These are phyloP conservation scores for Backusella parvicylindrica DNA, from an alignment of 192 early-diverging fungal genomes.

Conservation along the genomic window DNA sequence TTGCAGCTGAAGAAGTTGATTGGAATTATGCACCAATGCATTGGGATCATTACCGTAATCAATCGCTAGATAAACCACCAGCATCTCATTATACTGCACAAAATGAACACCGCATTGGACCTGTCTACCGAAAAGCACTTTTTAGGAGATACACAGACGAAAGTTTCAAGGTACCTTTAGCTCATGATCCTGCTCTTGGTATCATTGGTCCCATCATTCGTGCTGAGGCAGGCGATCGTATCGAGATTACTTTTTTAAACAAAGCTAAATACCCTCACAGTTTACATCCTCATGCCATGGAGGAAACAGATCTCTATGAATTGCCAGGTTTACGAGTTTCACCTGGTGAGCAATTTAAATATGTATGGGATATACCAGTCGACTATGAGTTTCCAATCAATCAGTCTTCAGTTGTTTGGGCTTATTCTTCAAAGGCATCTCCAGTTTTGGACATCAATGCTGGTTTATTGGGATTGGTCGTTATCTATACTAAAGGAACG, in stretches of 20 bases:
- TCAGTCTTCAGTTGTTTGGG: slow-evolving; percentile 33
- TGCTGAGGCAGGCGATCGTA: slow-evolving; percentile 35
- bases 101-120: slow-evolving; percentile 28
- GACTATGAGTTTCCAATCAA: slow-evolving; percentile 20
- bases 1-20: slow-evolving; percentile 38
- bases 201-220: slow-evolving; percentile 37
- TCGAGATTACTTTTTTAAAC: slow-evolving; percentile 33
- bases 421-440: slow-evolving; percentile 28
- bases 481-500: slow-evolving; percentile 33
- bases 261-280: slow-evolving; percentile 20
- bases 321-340: slow-evolving; percentile 10
- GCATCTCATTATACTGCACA: slow-evolving; percentile 28
- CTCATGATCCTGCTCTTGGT: slow-evolving; percentile 32
- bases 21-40: slow-evolving; percentile 44
- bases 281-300: slow-evolving; percentile 33
- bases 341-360: slow-evolving; percentile 25
- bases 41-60: slow-evolving; percentile 33
- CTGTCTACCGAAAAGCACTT: slow-evolving; percentile 34
- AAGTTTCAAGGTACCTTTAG: slow-evolving; percentile 22
- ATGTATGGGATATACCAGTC: slow-evolving; percentile 35
- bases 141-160: slow-evolving; percentile 37
- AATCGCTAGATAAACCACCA: slow-evolving; percentile 19
- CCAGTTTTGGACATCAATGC: slow-evolving; percentile 31
- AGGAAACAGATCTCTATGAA: neutral
- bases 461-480: slow-evolving; percentile 34